These are phyloP conservation scores for Vaccinium vitisidaea DNA, from an alignment of 148 eudicot species.

Conservation along the genomic window DNA sequence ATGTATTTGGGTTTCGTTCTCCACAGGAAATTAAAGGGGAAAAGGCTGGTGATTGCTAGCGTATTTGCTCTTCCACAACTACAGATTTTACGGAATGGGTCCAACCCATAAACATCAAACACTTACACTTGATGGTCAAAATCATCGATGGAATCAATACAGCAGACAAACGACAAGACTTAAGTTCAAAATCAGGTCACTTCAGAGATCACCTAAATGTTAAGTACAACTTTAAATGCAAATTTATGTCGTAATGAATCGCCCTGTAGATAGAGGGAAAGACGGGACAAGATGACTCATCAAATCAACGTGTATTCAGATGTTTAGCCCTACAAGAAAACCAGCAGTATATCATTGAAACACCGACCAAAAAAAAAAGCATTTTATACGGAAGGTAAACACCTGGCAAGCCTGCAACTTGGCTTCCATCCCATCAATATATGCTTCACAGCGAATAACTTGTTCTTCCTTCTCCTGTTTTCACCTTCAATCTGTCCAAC, in stretches of 20 bases:
- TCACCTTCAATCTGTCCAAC: constrained; percentile 95
- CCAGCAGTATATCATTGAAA: background rate
- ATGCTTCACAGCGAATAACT: constrained; percentile 90
- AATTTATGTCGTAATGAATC: background rate
- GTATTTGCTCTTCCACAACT: background rate
- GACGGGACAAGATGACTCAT: background rate
- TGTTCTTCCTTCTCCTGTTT: constrained; percentile 97
- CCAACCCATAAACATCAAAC: background rate
- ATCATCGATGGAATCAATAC: background rate
- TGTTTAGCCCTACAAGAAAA: background rate
- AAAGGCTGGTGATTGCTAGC: background rate
- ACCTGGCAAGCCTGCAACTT: constrained; percentile 94
- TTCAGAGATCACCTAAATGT: background rate
- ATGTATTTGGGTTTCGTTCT: background rate
- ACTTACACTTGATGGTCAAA: background rate
- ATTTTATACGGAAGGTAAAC: background rate
- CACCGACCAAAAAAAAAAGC: background rate
- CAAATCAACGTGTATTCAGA: background rate
- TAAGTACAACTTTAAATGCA: background rate
- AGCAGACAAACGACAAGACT: background rate
- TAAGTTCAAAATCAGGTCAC: background rate
- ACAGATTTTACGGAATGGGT: background rate
- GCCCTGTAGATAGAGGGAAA: background rate
- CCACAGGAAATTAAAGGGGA: background rate
- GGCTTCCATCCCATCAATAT: constrained; percentile 86